Base-by-base conservation (phyloP, 1,139 yeast genomes). In the Yamadazyma sp. region DNA sequence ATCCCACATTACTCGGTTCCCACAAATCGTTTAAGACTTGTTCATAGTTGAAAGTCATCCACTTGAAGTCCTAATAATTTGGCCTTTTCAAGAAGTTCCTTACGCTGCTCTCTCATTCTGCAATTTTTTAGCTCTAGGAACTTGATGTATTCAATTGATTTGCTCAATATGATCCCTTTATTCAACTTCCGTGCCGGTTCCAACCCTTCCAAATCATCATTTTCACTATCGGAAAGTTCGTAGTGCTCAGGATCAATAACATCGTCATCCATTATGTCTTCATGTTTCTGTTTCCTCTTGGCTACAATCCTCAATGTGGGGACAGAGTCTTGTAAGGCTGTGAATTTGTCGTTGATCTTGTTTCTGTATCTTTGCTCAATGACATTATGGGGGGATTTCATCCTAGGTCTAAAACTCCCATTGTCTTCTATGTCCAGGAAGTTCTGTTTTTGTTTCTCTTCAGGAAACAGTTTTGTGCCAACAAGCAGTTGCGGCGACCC, bases 331-430 rank as follows among this genome's bases (percentile, higher is more conserved):
- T 67, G 75, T 30, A 71, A 59, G 14, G 67, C 65, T 18, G 61
- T 61, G 48, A 71, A 70, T 47, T 69, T 67, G 49, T 69, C 74
- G 47, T 70, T 71, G 44, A 71, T 70, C 44, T 69, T 70, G 53
- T 71, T 69, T 41, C 77, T 52, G 52, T 70, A 70, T 39, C 77
- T 48, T 48, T 71, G 77, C 45, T 71, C 77, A 39, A 71, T 69
- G 4, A 71, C 64, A 43, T 70, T 71, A 53, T 71, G 77, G 5
- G 74, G 64, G 1, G 70, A 64, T 40, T 62, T 64, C 23, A 56
- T 53, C 31, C 40, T 45, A 7, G 61, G 54, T 34, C 48, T 36
- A 17, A 34, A 25, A 3, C 23, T 11, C 26, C 15, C 36, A 16
- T 20, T 31, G 12, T 26, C 36, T 4, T 18, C 12, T 11, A 10